Conservation (phyloP, 2,329 filamentous ascomycete species). For the Calonectria leucothoes region DNA sequence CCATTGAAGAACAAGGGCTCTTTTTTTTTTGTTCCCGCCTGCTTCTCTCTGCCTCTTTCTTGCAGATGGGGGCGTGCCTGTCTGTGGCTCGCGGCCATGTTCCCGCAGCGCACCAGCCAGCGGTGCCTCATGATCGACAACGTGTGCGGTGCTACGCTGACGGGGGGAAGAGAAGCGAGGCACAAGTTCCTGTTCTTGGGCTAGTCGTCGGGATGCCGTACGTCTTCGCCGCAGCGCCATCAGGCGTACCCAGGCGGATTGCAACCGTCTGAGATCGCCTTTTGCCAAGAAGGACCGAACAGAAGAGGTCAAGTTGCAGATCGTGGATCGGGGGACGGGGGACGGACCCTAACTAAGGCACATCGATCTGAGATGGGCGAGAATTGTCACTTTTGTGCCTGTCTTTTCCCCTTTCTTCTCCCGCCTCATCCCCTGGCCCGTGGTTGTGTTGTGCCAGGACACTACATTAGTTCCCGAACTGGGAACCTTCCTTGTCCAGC, state of each 20-base stretch:
- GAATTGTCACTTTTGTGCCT: background rate
- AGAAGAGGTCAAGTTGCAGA: slow-evolving; percentile 3
- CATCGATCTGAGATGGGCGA: background rate
- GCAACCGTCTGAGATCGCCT: background rate
- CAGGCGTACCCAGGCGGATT: background rate
- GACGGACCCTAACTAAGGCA: background rate
- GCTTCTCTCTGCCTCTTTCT: background rate
- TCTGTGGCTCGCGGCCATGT: background rate
- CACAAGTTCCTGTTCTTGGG: slow-evolving; percentile 1
- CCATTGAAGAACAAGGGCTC: background rate
- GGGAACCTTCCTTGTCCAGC: background rate
- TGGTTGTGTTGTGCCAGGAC: background rate
- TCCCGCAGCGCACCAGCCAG: background rate
- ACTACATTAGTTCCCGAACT: background rate
- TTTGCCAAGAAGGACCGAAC: slow-evolving; percentile 6
- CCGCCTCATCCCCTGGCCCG: too few relatives aligned
- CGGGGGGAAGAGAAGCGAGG: slow-evolving; percentile 4
- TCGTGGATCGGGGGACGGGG: background rate
- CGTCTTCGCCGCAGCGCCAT: background rate
- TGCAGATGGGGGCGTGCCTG: background rate
- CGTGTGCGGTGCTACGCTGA: background rate
- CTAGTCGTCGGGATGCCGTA: background rate
- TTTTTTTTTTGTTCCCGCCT: too few relatives aligned
- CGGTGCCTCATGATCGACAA: background rate
- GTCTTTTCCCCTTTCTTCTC: background rate